Base-by-base conservation (phyloP, 1,139 yeast species). In the Torulaspora globosa region DNA sequence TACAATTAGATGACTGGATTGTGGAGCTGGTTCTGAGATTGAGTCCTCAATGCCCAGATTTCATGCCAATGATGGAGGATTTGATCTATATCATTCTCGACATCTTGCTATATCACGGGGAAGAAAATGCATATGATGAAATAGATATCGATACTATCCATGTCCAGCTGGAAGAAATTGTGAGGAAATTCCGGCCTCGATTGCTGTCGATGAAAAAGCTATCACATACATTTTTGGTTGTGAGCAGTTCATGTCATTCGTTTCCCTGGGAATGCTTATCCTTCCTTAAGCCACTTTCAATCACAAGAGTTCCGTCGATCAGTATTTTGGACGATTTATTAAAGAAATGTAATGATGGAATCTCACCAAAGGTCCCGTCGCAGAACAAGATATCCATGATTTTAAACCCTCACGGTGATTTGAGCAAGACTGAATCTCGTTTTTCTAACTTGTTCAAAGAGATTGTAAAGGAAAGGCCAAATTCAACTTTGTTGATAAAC, bases 251-350 rank as follows among this genome's bases (percentile, higher is more conserved):
- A 7, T 82, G 94, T 55, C 77, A 78, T 10, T 66, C 69, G 24
- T 72, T 92, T 39, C 97, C 97, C 0, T 92, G 97, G 97, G 98
- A 92, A 60, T 82, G 89, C 0, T 63, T 90, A 29, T 74, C 80
- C 0, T 71, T 76, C 39, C 63, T 90, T 47, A 65, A 76, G 39
- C 59, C 61, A 0, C 69, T 67, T 36, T 80, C 95, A 0, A 76
- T 86, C 0, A 78, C 95, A 0, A 71, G 97, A 49, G 77, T 89
- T 62, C 95, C 96, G 0, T 83, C 95, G 0, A 57, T 85, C 9
- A 60, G 66, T 1, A 58, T 73, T 39, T 65, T 86, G n/a, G 45
- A 71, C 1, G 70, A 75, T 0, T 57, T 75, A 26, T 60, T 86
- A 39, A 56, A 63, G 3, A 49, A 50, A 1, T 50, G 57, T 40